A percentile compares a stretch with the other conserved stretches of the same genome.
Evolutionary conservation across 2,329 filamentous ascomycete species (phyloP).

Genomic region (Magnaporthiopsis poae): DNA sequence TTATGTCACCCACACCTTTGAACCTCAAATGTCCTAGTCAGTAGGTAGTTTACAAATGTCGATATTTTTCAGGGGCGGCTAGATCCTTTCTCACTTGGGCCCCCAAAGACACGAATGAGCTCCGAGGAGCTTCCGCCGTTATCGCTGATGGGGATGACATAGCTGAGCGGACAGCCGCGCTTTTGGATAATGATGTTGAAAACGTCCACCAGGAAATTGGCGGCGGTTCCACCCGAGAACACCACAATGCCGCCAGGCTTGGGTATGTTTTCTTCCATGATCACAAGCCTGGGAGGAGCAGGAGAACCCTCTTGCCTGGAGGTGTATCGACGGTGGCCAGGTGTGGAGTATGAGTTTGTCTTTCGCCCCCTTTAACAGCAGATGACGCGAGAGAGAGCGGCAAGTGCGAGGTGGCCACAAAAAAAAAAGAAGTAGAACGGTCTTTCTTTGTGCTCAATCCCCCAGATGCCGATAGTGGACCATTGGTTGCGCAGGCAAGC

Average conservation of each 20-base stretch:
- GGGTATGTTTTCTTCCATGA: background rate
- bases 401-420: background rate
- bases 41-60: background rate
- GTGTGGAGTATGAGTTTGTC: background rate
- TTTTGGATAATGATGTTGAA: conserved; percentile 59
- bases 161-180: conserved; percentile 60
- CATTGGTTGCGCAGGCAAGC: background rate
- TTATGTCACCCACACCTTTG: conserved; percentile 54
- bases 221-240: conserved; percentile 87
- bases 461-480: background rate
- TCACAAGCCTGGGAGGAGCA: too few relatives aligned
- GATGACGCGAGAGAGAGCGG: background rate
- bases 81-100: conserved; percentile 55
- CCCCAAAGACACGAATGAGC: conserved; percentile 86
- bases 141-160: conserved; percentile 90
- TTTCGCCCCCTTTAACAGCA: background rate
- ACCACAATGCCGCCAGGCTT: conserved; percentile 55
- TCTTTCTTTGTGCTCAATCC: background rate
- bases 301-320: background rate
- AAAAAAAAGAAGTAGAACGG: too few relatives aligned
- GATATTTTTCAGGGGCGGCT: background rate
- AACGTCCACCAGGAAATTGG: conserved; percentile 85
- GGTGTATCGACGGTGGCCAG: background rate
- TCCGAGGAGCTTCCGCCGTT: conserved; percentile 93
- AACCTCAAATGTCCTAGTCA: background rate